phyloP scores from a whole-genome alignment of 2,329 filamentous ascomycete genomes.

The Xylariaceae sp. region DNA sequence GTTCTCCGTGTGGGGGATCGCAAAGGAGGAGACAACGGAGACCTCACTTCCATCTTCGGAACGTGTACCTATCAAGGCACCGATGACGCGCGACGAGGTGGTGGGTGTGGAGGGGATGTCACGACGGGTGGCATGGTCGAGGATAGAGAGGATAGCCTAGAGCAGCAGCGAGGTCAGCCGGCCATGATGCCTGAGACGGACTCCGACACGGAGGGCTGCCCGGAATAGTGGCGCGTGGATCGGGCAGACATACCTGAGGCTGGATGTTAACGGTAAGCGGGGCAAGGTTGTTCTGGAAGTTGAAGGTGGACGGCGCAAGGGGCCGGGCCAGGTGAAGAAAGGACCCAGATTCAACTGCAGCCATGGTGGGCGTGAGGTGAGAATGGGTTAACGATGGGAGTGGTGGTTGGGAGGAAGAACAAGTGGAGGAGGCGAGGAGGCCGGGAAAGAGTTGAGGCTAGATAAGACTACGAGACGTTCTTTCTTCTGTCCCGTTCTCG shows the following conservation, averaged over 20 bases:
- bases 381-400: neutral
- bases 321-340: slow-evolving; percentile 95
- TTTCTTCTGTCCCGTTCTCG: slow-evolving; percentile 8
- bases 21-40: slow-evolving; percentile 93
- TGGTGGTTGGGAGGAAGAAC: slow-evolving; percentile 8
- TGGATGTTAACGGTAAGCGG: slow-evolving; percentile 93
- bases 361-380: slow-evolving; percentile 55
- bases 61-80: slow-evolving; percentile 85
- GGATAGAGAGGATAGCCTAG: slow-evolving; percentile 66
- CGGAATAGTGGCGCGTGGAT: neutral
- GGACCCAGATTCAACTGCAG: slow-evolving; percentile 63
- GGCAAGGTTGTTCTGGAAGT: slow-evolving; percentile 78
- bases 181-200: neutral
- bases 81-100: slow-evolving; percentile 84
- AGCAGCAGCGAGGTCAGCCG: slow-evolving; percentile 6
- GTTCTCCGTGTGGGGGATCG: slow-evolving; percentile 96
- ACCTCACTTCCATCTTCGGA: slow-evolving; percentile 96
- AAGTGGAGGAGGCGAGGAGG: neutral
- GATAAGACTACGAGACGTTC: slow-evolving; percentile 1
- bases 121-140: slow-evolving; percentile 91
- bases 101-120: slow-evolving; percentile 64
- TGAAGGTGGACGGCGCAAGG: slow-evolving; percentile 73
- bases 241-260: slow-evolving; percentile 66
- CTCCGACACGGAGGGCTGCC: neutral
- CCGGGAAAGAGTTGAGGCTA: slow-evolving; percentile 7